These are phyloP conservation scores for Botryosphaeria dothidea DNA, from an alignment of 2,329 filamentous ascomycete genomes.

Conservation along the genomic window DNA sequence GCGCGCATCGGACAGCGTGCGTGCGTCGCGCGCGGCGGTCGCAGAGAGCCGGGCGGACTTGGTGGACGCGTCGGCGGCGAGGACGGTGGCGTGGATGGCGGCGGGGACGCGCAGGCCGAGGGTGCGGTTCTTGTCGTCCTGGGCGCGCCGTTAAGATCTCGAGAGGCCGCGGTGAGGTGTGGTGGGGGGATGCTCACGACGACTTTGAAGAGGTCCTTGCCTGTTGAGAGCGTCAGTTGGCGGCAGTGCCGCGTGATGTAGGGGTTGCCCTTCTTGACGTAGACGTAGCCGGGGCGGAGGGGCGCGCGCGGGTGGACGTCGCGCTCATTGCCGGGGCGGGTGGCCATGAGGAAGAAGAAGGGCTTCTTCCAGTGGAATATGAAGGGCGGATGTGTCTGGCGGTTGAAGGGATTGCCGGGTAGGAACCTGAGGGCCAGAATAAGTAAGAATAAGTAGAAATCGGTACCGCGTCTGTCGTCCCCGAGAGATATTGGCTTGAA, in stretches of 20 bases:
- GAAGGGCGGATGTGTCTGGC: neutral
- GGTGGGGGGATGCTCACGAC: too few species aligned
- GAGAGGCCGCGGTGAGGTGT: neutral
- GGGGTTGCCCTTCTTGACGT: constrained; percentile 44
- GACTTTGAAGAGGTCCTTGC: constrained; percentile 5
- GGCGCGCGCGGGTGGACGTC: neutral
- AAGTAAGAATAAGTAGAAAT: neutral
- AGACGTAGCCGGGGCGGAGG: constrained; percentile 37
- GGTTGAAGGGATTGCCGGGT: neutral
- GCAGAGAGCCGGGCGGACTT: constrained; percentile 41
- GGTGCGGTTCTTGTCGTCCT: constrained; percentile 28
- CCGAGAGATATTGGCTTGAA: neutral
- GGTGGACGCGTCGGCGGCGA: constrained; percentile 41
- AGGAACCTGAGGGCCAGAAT: neutral
- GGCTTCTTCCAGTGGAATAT: neutral
- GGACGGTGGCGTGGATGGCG: constrained; percentile 40
- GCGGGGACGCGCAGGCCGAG: constrained; percentile 48
- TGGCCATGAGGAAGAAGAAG: neutral
- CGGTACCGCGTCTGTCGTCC: neutral
- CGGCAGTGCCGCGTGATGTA: constrained; percentile 46
- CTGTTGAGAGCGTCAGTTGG: neutral
- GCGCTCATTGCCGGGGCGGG: neutral
- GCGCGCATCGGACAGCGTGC: constrained; percentile 26
- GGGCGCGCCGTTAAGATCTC: too few species aligned
- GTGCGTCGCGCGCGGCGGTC: constrained; percentile 34